These are phyloP conservation scores for Trametes punicea DNA, from an alignment of 768 basidiomycete genomes.

Conservation along the genomic window DNA sequence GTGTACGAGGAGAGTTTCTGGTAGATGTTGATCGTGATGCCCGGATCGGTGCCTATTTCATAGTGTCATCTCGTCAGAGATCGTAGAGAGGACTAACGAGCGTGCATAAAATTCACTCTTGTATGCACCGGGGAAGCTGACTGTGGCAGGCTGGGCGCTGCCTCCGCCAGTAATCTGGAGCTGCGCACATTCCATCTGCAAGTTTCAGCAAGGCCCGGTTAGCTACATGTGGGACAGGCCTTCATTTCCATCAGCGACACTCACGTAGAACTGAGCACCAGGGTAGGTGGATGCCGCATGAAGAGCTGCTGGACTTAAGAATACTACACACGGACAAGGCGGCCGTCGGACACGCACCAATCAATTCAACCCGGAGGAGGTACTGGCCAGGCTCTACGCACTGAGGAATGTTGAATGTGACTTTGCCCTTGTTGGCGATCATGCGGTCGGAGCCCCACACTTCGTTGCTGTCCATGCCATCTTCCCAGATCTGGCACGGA, in stretches of 20 bases:
- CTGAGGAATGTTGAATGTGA: conserved; percentile 43
- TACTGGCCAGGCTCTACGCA: conserved; percentile 49
- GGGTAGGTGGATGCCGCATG: conserved; percentile 45
- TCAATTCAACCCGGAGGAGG: conserved; percentile 48
- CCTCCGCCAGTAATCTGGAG: conserved; percentile 36
- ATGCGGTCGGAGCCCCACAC: conserved; percentile 48
- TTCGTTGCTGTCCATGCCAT: conserved; percentile 34
- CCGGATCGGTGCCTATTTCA: conserved; percentile 32
- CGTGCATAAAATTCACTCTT: conserved; percentile 14
- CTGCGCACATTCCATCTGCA: conserved; percentile 38
- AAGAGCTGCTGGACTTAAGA: conserved; percentile 32
- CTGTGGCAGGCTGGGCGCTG: conserved; percentile 31
- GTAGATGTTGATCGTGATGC: conserved; percentile 35
- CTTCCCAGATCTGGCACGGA: conserved; percentile 42
- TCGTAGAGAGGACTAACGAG: neutral
- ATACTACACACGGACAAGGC: neutral
- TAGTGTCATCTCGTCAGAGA: neutral
- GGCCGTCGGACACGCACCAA: conserved; percentile 34
- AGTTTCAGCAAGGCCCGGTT: no score
- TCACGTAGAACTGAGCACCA: conserved; percentile 54
- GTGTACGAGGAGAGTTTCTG: conserved; percentile 29
- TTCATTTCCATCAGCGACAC: neutral
- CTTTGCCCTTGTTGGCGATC: conserved; percentile 48
- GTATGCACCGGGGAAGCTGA: conserved; percentile 39
- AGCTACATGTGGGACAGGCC: neutral